Conservation (phyloP, 768 basidiomycete genomes). For the Nidularia pulvinata region DNA sequence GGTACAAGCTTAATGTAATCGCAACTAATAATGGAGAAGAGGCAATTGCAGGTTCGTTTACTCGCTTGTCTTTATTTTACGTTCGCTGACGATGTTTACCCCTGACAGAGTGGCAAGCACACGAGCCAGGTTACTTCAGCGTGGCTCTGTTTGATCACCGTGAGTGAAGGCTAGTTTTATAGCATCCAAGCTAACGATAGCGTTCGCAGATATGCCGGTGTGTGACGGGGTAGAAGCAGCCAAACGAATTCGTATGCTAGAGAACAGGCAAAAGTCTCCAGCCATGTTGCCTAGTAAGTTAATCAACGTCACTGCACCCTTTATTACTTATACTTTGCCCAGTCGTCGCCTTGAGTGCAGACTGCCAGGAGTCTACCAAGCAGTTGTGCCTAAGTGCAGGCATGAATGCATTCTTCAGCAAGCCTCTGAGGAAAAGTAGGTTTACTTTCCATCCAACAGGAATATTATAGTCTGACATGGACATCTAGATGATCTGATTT, state of each 20-base stretch:
- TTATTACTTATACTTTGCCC: neutral
- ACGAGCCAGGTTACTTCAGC: conserved; percentile 67
- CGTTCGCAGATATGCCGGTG: conserved; percentile 68
- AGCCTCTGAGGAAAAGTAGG: conserved; percentile 64
- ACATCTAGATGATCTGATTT: conserved; percentile 47
- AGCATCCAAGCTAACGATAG: neutral
- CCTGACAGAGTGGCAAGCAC: conserved; percentile 62
- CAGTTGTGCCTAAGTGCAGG: conserved; percentile 76
- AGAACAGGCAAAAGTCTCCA: conserved; percentile 52
- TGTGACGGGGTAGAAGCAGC: conserved; percentile 79
- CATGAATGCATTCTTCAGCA: conserved; percentile 78
- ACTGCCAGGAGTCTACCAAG: conserved; percentile 78
- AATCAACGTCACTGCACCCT: neutral
- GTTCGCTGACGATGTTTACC: conserved; percentile 1
- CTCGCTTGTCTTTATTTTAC: neutral
- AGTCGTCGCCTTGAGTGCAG: conserved; percentile 77
- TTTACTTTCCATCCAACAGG: neutral
- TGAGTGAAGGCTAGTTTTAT: conserved; percentile 23
- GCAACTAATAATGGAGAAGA: conserved; percentile 71
- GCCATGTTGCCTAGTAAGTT: conserved; percentile 55
- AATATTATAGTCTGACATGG: neutral
- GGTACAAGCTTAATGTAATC: conserved; percentile 56
- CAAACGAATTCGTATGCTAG: conserved; percentile 59
- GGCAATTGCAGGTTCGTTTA: conserved; percentile 49
- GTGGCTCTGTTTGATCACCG: conserved; percentile 78